These are phyloP conservation scores for Epichloe coenophiala DNA, from an alignment of 2,329 filamentous ascomycete species.

Conservation along the genomic window DNA sequence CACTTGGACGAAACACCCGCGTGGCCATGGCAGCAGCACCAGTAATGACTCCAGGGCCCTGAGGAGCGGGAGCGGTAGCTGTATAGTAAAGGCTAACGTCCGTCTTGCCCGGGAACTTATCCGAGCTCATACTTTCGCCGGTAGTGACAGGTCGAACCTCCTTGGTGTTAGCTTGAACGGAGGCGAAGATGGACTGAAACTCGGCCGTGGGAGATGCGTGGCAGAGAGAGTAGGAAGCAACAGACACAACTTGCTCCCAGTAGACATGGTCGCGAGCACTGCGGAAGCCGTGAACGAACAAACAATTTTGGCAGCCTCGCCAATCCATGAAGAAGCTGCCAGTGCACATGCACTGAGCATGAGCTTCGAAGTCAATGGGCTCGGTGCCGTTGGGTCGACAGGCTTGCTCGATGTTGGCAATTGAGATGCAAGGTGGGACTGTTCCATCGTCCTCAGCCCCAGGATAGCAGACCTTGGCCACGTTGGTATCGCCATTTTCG, in stretches of 20 bases:
- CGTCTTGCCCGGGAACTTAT: slow-evolving; percentile 22
- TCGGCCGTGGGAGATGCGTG: slow-evolving; percentile 23
- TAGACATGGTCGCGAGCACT: slow-evolving; percentile 20
- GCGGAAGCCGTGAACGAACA: slow-evolving; percentile 26
- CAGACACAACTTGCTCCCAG: slow-evolving; percentile 21
- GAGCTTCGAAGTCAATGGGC: slow-evolving; percentile 12
- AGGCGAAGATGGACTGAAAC: slow-evolving; percentile 21
- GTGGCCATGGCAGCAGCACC: slow-evolving; percentile 25
- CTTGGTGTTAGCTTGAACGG: slow-evolving; percentile 13
- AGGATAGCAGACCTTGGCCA: slow-evolving; percentile 7
- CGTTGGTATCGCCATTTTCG: not conserved
- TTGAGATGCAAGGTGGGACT: slow-evolving; percentile 17
- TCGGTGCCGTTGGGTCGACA: slow-evolving; percentile 18
- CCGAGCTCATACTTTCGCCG: slow-evolving; percentile 17
- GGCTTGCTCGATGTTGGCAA: slow-evolving; percentile 15
- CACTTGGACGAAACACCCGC: slow-evolving; percentile 9
- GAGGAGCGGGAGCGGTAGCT: slow-evolving; percentile 14
- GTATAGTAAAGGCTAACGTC: slow-evolving; percentile 31
- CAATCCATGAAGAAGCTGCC: slow-evolving; percentile 30
- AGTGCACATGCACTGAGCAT: slow-evolving; percentile 27
- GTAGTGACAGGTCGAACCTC: slow-evolving; percentile 13
- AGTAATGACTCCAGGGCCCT: slow-evolving; percentile 28
- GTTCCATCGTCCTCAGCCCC: not conserved
- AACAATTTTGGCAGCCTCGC: slow-evolving; percentile 27
- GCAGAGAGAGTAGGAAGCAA: slow-evolving; percentile 23